A percentile compares a stretch with the other conserved stretches of the same genome.
Conservation (phyloP, 1,139 yeast genomes). For the Blastobotrys malaysiensis region DNA sequence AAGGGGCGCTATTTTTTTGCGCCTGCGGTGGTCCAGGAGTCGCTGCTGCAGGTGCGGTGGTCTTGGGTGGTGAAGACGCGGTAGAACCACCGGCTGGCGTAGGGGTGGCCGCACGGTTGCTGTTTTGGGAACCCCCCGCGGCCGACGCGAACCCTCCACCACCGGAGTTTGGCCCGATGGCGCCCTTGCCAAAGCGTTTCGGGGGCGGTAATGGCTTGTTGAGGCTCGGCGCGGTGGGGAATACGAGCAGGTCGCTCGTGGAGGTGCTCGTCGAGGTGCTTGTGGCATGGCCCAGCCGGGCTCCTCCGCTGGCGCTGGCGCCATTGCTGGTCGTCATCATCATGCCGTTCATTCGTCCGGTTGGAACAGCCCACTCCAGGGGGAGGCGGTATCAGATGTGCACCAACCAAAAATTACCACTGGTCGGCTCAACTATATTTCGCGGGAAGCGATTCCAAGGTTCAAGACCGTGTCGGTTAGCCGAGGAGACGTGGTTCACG, state of each 20-base stretch:
- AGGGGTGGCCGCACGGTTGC: neutral
- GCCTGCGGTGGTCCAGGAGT: neutral
- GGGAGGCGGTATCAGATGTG: too few species aligned
- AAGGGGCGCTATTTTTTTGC: neutral
- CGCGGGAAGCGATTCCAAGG: too few species aligned
- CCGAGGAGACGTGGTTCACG: neutral
- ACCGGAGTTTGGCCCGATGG: neutral
- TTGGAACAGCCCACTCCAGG: too few species aligned
- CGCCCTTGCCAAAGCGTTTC: neutral
- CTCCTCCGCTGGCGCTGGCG: too few species aligned
- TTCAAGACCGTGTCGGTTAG: neutral
- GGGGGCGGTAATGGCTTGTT: slow-evolving; percentile 3
- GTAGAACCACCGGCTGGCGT: neutral
- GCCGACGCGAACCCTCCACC: neutral
- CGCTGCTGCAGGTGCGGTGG: neutral
- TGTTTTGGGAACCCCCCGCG: neutral
- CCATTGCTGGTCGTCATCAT: neutral
- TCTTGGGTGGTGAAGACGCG: neutral
- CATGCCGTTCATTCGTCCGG: too few species aligned
- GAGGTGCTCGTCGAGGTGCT: neutral
- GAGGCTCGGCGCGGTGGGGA: neutral
- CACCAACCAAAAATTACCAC: too few species aligned
- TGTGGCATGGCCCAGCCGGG: neutral
- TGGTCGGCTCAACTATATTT: too few species aligned
- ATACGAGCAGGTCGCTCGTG: neutral